A percentile compares a stretch with the other conserved stretches of the same genome.
These are phyloP conservation scores for Fusarium robinianum DNA, from an alignment of 2,329 filamentous ascomycete genomes.

Conservation along the genomic window DNA sequence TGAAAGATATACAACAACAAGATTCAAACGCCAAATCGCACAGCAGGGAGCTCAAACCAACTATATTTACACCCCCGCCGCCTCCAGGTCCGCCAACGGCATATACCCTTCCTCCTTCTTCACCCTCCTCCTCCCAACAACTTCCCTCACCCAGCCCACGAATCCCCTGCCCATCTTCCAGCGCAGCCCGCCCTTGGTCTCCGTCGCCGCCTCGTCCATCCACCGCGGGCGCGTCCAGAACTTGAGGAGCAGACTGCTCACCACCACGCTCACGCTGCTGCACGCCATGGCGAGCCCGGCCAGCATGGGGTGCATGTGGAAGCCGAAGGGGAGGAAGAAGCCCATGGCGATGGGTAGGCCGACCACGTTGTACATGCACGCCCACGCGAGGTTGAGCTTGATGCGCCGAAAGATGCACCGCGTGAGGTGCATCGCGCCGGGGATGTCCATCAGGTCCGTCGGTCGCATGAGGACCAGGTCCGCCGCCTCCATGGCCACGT, in stretches of 20 bases:
- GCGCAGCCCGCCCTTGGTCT: slow-evolving; percentile 56
- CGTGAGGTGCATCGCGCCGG: slow-evolving; percentile 80
- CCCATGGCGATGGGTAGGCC: slow-evolving; percentile 98
- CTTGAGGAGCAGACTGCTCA: slow-evolving; percentile 80
- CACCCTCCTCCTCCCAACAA: slow-evolving; percentile 43
- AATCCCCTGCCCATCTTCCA: slow-evolving; percentile 50
- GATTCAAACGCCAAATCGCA: too few relatives aligned
- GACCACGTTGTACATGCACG: slow-evolving; percentile 88
- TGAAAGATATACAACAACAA: too few relatives aligned
- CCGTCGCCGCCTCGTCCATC: slow-evolving; percentile 76
- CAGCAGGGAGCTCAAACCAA: too few relatives aligned
- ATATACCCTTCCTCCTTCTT: slow-evolving; percentile 62
- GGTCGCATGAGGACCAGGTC: slow-evolving; percentile 95
- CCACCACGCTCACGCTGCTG: slow-evolving; percentile 87
- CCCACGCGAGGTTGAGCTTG: slow-evolving; percentile 91
- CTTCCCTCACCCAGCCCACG: slow-evolving; percentile 49
- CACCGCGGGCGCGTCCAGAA: slow-evolving; percentile 83
- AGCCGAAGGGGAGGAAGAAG: slow-evolving; percentile 86
- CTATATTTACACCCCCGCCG: slow-evolving; percentile 17
- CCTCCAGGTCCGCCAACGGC: slow-evolving; percentile 58
- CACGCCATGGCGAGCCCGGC: slow-evolving; percentile 93
- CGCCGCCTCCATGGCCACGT: slow-evolving; percentile 96
- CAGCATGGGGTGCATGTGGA: slow-evolving; percentile 89
- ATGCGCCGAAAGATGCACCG: slow-evolving; percentile 88
- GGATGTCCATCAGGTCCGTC: slow-evolving; percentile 90